phyloP scores from a whole-genome alignment of 495 filamentous ascomycete species.

The Penicillium robsamsonii region DNA sequence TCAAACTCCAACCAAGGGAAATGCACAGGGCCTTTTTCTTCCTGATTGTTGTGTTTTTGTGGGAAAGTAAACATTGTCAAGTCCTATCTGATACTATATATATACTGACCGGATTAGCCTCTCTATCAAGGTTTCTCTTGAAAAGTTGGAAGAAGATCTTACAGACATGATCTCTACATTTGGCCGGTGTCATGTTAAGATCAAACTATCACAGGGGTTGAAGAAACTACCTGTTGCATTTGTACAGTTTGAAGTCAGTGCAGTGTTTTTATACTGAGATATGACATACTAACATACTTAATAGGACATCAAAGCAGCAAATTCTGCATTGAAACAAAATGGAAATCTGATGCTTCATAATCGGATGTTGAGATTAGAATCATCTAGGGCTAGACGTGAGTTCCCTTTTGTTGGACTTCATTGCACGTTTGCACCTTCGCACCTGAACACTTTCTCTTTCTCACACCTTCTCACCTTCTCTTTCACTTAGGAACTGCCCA shows the following conservation, averaged over 20 bases:
- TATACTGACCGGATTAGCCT: neutral
- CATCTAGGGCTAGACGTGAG: slow-evolving; percentile 1
- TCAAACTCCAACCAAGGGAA: neutral
- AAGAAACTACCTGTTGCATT: neutral
- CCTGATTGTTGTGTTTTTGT: neutral
- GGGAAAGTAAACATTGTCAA: slow-evolving; percentile 1
- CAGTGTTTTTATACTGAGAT: neutral
- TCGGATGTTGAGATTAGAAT: slow-evolving; percentile 3
- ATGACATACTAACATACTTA: neutral
- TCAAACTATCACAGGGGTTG: neutral
- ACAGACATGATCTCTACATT: neutral
- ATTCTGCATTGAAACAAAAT: neutral
- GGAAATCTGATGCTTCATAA: neutral
- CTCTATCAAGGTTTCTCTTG: neutral
- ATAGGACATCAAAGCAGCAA: neutral
- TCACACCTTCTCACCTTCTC: neutral
- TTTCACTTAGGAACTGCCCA: neutral
- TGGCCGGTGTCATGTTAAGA: neutral
- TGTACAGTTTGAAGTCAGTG: slow-evolving; percentile 7
- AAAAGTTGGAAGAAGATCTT: neutral
- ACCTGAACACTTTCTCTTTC: neutral
- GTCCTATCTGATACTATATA: neutral
- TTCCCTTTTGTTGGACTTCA: neutral
- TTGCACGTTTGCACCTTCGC: neutral
- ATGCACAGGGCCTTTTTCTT: slow-evolving; percentile 3